A percentile compares a stretch with the other conserved stretches of the same genome.
Conservation (phyloP, 257 asterid species). For the Capsicum chinense region DNA sequence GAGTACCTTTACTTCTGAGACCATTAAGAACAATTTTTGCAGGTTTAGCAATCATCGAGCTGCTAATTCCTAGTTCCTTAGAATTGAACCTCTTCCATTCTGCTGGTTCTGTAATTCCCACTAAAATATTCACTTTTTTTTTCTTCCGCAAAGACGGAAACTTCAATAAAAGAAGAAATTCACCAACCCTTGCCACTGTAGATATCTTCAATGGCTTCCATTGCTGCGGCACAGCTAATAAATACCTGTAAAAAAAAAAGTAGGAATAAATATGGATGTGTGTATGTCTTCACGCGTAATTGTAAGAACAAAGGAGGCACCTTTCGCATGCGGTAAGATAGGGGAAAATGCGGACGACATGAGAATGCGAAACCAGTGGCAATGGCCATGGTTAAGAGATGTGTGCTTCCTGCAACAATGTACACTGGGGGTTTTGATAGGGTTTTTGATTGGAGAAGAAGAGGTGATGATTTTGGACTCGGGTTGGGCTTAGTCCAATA, state of each 20-base stretch:
- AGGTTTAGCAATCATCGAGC: constrained; percentile 69
- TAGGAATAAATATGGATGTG: neutral
- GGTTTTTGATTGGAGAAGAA: neutral
- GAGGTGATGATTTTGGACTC: neutral
- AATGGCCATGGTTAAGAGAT: constrained; percentile 52
- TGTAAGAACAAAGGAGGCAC: constrained; percentile 15
- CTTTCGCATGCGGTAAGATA: constrained; percentile 22
- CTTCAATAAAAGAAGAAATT: neutral
- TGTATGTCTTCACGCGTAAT: neutral
- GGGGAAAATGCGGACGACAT: constrained; percentile 52
- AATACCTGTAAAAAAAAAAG: constrained; percentile 40
- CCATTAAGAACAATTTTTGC: constrained; percentile 75
- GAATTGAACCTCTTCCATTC: constrained; percentile 75
- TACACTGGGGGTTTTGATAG: neutral
- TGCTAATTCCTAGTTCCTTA: constrained; percentile 74
- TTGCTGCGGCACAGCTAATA: constrained; percentile 53
- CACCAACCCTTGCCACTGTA: constrained; percentile 53
- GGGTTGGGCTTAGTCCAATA: neutral
- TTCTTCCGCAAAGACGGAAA: constrained; percentile 36
- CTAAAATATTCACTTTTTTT: constrained; percentile 34
- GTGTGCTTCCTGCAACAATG: constrained; percentile 22
- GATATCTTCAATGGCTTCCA: constrained; percentile 63
- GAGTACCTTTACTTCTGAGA: constrained; percentile 67
- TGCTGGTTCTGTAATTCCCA: constrained; percentile 33
- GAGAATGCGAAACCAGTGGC: constrained; percentile 58